Conservation (phyloP, 2,329 filamentous ascomycete genomes). For the Epichloe scottii region DNA sequence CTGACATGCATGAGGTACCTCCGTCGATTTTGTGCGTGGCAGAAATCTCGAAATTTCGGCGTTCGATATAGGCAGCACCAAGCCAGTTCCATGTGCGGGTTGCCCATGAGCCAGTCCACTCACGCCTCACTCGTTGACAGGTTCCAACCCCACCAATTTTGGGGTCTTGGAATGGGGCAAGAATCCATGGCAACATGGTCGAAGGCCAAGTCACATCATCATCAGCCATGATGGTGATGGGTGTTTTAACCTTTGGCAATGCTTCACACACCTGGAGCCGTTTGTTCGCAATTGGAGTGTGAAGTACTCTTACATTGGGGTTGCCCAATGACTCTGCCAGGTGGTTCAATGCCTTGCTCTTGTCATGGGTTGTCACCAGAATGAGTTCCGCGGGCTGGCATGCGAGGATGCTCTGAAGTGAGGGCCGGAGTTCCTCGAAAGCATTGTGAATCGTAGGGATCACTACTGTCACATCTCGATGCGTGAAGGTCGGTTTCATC, state of each 20-base stretch:
- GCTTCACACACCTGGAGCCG: constrained; percentile 86
- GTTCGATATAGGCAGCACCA: constrained; percentile 81
- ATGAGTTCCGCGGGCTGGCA: constrained; percentile 63
- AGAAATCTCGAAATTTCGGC: constrained; percentile 93
- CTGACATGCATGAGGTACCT: constrained; percentile 92
- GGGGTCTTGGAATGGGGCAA: constrained; percentile 80
- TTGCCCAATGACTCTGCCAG: constrained; percentile 49
- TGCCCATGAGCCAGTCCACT: constrained; percentile 43
- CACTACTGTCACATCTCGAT: constrained; percentile 82
- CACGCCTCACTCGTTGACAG: constrained; percentile 72
- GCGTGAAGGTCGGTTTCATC: constrained; percentile 64
- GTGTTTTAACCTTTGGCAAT: constrained; percentile 70
- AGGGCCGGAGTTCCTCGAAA: constrained; percentile 71
- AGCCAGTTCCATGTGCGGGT: constrained; percentile 75
- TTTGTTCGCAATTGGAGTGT: constrained; percentile 83
- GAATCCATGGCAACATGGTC: constrained; percentile 78
- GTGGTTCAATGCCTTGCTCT: constrained; percentile 53
- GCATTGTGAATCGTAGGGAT: constrained; percentile 85
- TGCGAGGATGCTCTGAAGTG: constrained; percentile 63
- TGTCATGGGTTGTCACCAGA: constrained; percentile 76
- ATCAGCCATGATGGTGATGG: constrained; percentile 84
- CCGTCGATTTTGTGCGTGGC: constrained; percentile 92
- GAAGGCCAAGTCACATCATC: constrained; percentile 90
- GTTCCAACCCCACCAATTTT: constrained; percentile 84
- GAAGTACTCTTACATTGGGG: constrained; percentile 59